phyloP scores from a whole-genome alignment of 2,329 filamentous ascomycete species.

The Capronia epimyces region DNA sequence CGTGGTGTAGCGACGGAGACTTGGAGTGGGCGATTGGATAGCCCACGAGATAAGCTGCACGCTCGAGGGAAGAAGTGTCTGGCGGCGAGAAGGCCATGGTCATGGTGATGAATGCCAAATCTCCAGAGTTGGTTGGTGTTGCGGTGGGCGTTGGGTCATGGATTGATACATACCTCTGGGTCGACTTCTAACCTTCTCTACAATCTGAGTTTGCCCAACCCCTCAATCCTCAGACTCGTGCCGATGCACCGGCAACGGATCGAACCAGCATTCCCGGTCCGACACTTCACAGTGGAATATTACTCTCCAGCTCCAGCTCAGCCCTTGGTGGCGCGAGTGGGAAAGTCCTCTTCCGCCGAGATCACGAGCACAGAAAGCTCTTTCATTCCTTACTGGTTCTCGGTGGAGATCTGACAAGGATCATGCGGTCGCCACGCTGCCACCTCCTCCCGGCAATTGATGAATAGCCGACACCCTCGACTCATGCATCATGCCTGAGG shows the following conservation, averaged over 20 bases:
- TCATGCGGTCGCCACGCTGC: background rate
- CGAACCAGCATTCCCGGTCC: too few relatives aligned
- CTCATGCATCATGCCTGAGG: background rate
- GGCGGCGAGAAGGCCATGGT: constrained; percentile 15
- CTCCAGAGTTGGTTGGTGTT: too few relatives aligned
- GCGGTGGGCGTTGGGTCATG: too few relatives aligned
- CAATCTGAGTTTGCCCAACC: too few relatives aligned
- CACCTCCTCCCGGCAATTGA: too few relatives aligned
- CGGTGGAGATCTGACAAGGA: background rate
- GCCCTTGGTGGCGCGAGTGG: background rate
- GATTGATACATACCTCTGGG: too few relatives aligned
- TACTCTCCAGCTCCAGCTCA: background rate
- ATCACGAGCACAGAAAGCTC: background rate
- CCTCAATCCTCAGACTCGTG: too few relatives aligned
- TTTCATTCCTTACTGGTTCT: background rate
- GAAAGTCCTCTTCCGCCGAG: background rate
- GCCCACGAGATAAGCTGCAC: constrained; percentile 53
- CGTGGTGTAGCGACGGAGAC: constrained; percentile 52
- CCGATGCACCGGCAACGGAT: too few relatives aligned
- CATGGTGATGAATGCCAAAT: background rate
- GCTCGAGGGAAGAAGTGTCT: constrained; percentile 37
- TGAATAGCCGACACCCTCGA: background rate
- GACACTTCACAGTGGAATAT: background rate
- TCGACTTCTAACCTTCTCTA: too few relatives aligned
- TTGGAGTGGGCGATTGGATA: constrained; percentile 54